Base-by-base conservation (phyloP, 192 early-diverging fungal genomes). In the Backusella mclennaniae region DNA sequence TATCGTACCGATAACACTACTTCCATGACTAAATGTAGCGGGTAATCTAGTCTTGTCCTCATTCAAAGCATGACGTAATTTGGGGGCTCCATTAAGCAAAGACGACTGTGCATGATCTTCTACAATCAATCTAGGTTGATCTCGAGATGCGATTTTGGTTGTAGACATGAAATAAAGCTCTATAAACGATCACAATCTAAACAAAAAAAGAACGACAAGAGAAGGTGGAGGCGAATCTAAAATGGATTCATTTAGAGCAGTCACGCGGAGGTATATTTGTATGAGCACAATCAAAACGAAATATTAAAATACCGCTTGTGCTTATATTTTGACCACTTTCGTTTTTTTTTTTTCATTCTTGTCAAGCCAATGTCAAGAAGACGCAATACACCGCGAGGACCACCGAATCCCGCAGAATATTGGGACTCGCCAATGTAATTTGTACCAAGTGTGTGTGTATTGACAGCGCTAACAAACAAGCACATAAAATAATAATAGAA, bases 71-170 rank as follows among this genome's bases (percentile, higher is more conserved):
- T 63, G 26, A 12, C 56, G 56, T 14, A 63, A 23, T 63, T 63
- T 63, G 26, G 56, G 56, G 11, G 56, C 12, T 14, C 21, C 56
- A 29, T 63, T 63, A 29, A 63, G 26, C 9, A 63, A 23, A 12
- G 56, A 29, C 29, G 56, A 14, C 12, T 63, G 56, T 29, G 23
- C 29, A 63, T 63, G 26, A 29, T 63, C 56, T 63, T 63, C 56
- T 63, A 63, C 26, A 23, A 63, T 63, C 56, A 63, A 29, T 63
- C 23, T 63, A 29, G 56, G 7, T 29, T 23, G 56, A 63, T 63
- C 56, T 63, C 56, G 56, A 63, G 56, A 63, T 29, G 56, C 14
- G 23, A 63, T 63, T 63, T 63, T 63, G 56, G 56, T 63, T 12
- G 23, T 63, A 29, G 56, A 63, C 56, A 63, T 63, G 5, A 63